phyloP scores from a whole-genome alignment of 176 grass and related monocot species.

The Cenchrus purpureus region DNA sequence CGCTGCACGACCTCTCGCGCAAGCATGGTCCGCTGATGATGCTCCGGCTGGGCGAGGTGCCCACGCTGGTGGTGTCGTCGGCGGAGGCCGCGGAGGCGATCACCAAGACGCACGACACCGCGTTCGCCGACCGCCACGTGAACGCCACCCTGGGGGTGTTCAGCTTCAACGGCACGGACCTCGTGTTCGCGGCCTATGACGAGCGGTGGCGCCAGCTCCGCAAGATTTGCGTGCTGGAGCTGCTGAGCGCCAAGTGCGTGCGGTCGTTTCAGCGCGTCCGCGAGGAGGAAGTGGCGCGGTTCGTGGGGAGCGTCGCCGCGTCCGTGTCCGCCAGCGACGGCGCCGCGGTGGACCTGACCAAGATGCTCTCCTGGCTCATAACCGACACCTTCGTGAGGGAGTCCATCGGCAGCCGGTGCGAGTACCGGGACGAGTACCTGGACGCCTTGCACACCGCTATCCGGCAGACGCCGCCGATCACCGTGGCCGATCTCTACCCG shows the following conservation, averaged over 20 bases:
- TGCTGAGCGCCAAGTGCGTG: slow-evolving; percentile 11
- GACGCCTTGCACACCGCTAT: neutral
- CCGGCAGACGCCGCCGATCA: neutral
- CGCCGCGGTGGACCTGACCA: neutral
- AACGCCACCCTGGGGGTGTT: neutral
- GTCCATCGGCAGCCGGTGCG: neutral
- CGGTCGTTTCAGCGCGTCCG: neutral
- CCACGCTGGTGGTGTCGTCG: too few relatives aligned
- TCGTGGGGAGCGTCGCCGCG: neutral
- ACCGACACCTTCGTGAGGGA: neutral
- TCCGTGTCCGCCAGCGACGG: neutral
- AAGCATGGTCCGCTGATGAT: too few relatives aligned
- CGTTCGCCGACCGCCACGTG: neutral
- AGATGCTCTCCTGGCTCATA: neutral
- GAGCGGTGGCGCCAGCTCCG: slow-evolving; percentile 39
- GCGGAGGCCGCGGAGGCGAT: too few relatives aligned
- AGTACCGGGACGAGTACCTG: neutral
- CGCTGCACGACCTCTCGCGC: too few relatives aligned
- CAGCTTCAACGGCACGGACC: neutral
- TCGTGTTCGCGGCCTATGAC: neutral
- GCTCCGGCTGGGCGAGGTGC: too few relatives aligned
- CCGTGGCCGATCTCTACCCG: neutral
- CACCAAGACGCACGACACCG: too few relatives aligned
- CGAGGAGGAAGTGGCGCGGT: neutral
- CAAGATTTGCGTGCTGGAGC: slow-evolving; percentile 4